phyloP scores from a whole-genome alignment of 768 basidiomycete genomes.

The Naganishia antarctica region DNA sequence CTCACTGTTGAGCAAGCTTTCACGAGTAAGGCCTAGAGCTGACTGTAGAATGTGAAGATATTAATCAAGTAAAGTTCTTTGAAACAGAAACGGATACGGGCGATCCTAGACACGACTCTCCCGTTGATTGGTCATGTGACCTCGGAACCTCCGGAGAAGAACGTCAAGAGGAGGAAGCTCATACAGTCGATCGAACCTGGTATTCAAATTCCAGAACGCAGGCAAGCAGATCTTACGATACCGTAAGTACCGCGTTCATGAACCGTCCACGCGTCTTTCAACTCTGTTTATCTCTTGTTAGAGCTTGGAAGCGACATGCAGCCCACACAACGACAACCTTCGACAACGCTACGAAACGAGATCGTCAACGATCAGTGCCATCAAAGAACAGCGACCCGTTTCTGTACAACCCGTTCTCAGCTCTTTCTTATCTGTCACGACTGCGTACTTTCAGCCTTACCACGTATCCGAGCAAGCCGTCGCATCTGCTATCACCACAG shows the following conservation, averaged over 20 bases:
- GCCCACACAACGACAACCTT: not conserved
- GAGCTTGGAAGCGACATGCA: too few relatives aligned
- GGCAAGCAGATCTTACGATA: not conserved
- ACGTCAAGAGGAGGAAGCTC: slow-evolving; percentile 3
- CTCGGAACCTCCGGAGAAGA: not conserved
- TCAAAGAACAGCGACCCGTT: not conserved
- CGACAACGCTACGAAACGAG: not conserved
- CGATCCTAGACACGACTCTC: slow-evolving; percentile 6
- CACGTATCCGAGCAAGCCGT: slow-evolving; percentile 12
- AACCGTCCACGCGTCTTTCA: too few relatives aligned
- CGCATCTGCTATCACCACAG: not conserved
- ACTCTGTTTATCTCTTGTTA: too few relatives aligned
- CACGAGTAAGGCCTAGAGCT: not conserved
- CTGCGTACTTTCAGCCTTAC: slow-evolving; percentile 10
- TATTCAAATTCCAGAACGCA: not conserved
- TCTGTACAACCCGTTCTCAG: not conserved
- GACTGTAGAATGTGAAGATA: not conserved
- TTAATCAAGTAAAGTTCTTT: not conserved
- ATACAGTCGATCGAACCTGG: slow-evolving; percentile 4
- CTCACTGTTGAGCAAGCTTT: not conserved
- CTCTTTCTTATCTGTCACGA: slow-evolving; percentile 4
- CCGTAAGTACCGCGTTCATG: not conserved
- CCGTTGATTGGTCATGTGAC: not conserved
- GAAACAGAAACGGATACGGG: slow-evolving; percentile 8
- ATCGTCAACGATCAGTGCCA: not conserved